Base-by-base conservation (phyloP, 768 basidiomycete genomes). In the Tephrocybe sp. region DNA sequence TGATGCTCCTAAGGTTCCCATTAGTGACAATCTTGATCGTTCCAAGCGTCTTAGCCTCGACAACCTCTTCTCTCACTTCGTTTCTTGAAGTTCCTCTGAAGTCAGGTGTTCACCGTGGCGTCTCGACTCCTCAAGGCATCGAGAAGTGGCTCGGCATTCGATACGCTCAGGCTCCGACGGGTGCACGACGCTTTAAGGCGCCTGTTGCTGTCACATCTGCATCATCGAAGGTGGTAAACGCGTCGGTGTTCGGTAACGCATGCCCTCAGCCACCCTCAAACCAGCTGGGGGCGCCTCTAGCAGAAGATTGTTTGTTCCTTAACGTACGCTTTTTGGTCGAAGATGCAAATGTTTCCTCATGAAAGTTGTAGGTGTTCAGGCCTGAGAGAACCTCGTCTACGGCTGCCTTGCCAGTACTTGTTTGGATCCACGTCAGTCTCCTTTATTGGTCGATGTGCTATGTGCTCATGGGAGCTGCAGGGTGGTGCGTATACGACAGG, bases 141-240 rank as follows among this genome's bases (percentile, higher is more conserved):
- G 78, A 84, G 44, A 70, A 72, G 60, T 87, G 82, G 76, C 70
- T 84, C 11, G 84, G 84, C 2, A 75, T 88, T 28, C 84, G 78
- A 0, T 88, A 71, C 50, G 85, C 81, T 3, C 65, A 76, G 53
- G 72, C 84, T 1, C 85, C 85, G 0, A 30, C 11, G 11, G 28
- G 28, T 30, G 28, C 28, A 30, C 11, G 5, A 11, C 28, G 28
- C 28, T 30, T 30, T 11, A 30, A 30, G 28, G 28, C 28, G 0
- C 83, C 85, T 2, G 68, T 76, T 0, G 61, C 74, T 2, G 71
- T 82, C 63, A 1, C 67, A 0, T 57, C 47, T 10, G 67, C 17
- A 37, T 11, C 5, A 15, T 12, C 18, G 6, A 20, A 51, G 0
- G 10, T 39, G 1, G 63, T 69, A 30, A 61, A 77, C 50, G 79